Evolutionary conservation across 23 red algal species (phyloP).

Genomic region (Chondrus crispus): DNA sequence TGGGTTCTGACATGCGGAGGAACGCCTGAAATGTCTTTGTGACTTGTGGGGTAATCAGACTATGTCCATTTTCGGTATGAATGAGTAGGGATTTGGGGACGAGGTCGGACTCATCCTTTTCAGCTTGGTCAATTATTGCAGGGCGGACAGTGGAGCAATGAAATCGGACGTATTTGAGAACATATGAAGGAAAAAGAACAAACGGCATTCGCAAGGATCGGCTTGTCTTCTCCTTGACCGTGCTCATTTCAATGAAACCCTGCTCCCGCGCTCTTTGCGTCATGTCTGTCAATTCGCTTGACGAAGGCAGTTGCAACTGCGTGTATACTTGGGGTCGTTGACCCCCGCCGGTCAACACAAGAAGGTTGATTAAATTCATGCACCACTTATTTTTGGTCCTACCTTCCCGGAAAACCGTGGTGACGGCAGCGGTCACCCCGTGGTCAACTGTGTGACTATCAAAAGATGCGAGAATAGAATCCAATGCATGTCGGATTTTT

Average conservation of each 20-base stretch:
- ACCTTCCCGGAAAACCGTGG: too few species aligned
- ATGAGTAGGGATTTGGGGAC: neutral
- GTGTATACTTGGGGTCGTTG: slow-evolving; percentile 21
- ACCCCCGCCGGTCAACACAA: slow-evolving; percentile 5
- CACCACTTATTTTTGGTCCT: slow-evolving; percentile 34
- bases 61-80: neutral
- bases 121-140: neutral
- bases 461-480: too few species aligned
- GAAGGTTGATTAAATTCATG: neutral
- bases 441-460: too few species aligned
- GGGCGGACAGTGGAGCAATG: neutral
- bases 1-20: neutral
- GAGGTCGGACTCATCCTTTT: neutral
- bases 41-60: neutral
- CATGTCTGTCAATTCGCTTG: neutral
- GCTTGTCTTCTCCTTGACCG: neutral
- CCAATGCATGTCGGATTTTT: too few species aligned
- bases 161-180: neutral
- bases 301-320: neutral
- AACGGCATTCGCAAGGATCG: neutral
- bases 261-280: too few species aligned
- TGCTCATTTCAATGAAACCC: neutral
- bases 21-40: neutral
- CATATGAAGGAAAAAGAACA: neutral
- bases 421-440: too few species aligned